Evolutionary conservation across 495 filamentous ascomycete species (phyloP), one percentile per base, ranked within the genome.

Genomic region (Geoglossum glabrum): DNA sequence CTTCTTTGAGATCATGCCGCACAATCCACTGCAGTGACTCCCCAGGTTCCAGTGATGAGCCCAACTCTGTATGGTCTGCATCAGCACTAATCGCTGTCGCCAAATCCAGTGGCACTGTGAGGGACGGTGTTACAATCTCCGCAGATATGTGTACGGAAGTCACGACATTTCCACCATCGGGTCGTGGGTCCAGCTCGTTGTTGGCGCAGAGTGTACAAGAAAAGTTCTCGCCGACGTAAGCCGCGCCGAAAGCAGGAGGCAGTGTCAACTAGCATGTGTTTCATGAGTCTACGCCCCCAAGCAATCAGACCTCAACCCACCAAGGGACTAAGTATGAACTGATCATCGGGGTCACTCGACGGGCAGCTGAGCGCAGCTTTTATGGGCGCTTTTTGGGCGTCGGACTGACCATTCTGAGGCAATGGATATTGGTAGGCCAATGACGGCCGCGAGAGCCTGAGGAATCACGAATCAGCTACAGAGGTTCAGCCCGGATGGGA

Each of bases 161-260:
- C 21, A 93, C 79, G 7, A 49, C 5, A 71, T 71, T 50, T 79
- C 77, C 19, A 68, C 72, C 9, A 68, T 65, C 0, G 69, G 69
- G 54, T 67, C 63, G 50, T 63, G 65, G 9, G 55, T 57, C 23
- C 1, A 87, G 72, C 63, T 95, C 90, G 67, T 95, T 92, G 73
- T 92, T 96, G 9, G 86, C 90, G 71, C 88, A 94, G 25, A 98
- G 77, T 1, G 90, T 92, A 71, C 92, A 98, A 54, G 80, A 79
- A 69, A 98, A 98, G 1, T 85, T 88, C 72, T 97, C 90, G 59
- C 92, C 92, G 45, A 97, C 90, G 61, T 96, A 96, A 54, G 90
- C 88, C 10, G 86, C 86, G 56, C 89, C 92, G 67, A 98, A 97
- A 4, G 87, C 80, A 0, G 88, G 85, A 6, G 92, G 92, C 3